phyloP scores from a whole-genome alignment of 2,329 filamentous ascomycete species.

The Colletotrichum scovillei region DNA sequence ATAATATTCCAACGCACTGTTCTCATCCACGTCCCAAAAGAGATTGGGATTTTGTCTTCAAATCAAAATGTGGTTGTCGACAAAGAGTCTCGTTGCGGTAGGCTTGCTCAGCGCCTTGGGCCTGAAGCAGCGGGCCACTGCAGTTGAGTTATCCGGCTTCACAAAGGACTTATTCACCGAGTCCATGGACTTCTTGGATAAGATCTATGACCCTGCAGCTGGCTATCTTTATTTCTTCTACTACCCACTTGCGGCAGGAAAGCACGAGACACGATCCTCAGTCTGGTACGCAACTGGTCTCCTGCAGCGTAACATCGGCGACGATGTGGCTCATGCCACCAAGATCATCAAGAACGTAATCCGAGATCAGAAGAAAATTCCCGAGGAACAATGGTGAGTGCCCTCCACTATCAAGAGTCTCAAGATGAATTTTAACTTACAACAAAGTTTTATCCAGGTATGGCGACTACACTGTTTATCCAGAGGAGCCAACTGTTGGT shows the following conservation, averaged over 20 bases:
- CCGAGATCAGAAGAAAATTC: constrained; percentile 61
- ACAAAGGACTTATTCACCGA: constrained; percentile 55
- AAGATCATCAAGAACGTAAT: constrained; percentile 66
- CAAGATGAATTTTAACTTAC: neutral
- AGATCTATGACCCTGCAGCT: constrained; percentile 60
- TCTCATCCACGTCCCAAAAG: neutral
- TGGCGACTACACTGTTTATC: constrained; percentile 59
- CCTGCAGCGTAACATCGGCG: constrained; percentile 62
- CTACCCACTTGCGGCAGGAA: constrained; percentile 52
- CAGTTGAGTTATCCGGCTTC: constrained; percentile 38
- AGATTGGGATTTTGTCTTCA: no score
- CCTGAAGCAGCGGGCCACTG: neutral
- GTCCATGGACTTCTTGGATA: constrained; percentile 66
- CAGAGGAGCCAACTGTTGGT: constrained; percentile 69
- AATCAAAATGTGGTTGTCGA: neutral
- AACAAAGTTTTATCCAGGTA: neutral
- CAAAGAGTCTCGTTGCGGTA: neutral
- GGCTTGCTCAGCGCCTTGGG: neutral
- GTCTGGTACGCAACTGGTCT: constrained; percentile 70
- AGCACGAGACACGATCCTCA: constrained; percentile 66
- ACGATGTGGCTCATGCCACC: constrained; percentile 61
- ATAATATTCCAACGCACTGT: neutral
- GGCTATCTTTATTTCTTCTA: constrained; percentile 65
- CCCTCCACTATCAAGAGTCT: constrained; percentile 54
- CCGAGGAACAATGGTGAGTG: constrained; percentile 46